Base-by-base conservation (phyloP, 306 rosid species). In the Prosopis cineraria region DNA sequence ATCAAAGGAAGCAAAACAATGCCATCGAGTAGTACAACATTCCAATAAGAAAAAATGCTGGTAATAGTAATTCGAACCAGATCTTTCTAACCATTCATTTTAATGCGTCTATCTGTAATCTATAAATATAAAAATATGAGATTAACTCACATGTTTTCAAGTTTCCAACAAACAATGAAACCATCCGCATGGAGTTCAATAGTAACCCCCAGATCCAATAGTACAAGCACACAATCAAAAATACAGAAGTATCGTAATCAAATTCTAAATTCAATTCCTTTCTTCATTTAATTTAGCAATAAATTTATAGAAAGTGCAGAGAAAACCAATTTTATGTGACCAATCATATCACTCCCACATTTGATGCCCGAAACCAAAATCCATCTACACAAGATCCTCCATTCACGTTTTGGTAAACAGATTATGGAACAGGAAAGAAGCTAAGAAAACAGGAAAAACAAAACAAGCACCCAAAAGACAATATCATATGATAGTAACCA, bases 1-100 rank as follows among this genome's bases (percentile, higher is more conserved):
- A 80, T 31, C 25, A n/a, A 75, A 65, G 31, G 70, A 64, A 45
- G 71, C 45, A 79, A 72, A 71, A 40, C 29, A 81, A 74, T 79
- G 37, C 7, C 12, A 1, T 11, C 55, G 33, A 68, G 36, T 65
- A 64, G 52, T 72, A 13, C 56, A 44, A 44, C 55, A 11, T 17
- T 47, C 17, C 37, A 22, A 33, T 22, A 63, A 34, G 40, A 74
- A 73, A 62, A 77, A 80, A 33, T 63, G 62, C 6, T 2, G 3
- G 29, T 13, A 43, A 24, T 27, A 25, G 58, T 25, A 45, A 63
- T 16, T 41, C 62, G 36, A 8, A 56, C 34, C 67, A 34, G 36
- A 7, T 55, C 22, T 45, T 27, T n/a, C 64, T 25, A 16, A 41
- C 74, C 37, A 66, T 37, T 68, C 68, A 78, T 73, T 27, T 68